Conservation (phyloP, 2,329 filamentous ascomycete species). For the Purpureocillium takamizusanense region DNA sequence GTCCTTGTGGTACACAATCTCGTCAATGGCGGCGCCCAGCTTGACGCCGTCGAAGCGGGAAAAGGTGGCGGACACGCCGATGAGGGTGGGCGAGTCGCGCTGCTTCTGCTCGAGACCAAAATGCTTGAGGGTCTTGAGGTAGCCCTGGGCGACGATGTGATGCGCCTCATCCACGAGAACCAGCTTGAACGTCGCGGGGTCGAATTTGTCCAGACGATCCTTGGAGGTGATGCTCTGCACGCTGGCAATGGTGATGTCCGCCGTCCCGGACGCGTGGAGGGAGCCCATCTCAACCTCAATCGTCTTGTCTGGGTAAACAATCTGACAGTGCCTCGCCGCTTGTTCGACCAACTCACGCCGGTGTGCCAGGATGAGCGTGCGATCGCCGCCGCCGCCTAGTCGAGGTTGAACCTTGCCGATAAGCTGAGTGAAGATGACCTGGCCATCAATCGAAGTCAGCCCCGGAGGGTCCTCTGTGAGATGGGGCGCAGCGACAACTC, state of each 20-base stretch:
- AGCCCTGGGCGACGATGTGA: slow-evolving; percentile 81
- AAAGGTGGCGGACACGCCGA: slow-evolving; percentile 82
- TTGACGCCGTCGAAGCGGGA: slow-evolving; percentile 74
- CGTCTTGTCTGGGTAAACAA: slow-evolving; percentile 68
- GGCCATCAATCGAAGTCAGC: slow-evolving; percentile 1
- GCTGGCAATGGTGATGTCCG: slow-evolving; percentile 91
- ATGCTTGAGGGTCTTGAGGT: slow-evolving; percentile 66
- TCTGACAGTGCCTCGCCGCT: slow-evolving; percentile 74
- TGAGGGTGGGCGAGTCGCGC: slow-evolving; percentile 49
- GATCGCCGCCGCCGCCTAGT: slow-evolving; percentile 43
- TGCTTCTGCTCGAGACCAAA: slow-evolving; percentile 56
- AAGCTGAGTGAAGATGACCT: slow-evolving; percentile 94
- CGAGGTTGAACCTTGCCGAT: slow-evolving; percentile 63
- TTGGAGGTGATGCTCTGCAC: slow-evolving; percentile 74
- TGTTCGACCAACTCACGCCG: slow-evolving; percentile 91
- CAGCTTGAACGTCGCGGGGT: slow-evolving; percentile 74
- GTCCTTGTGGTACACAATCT: slow-evolving; percentile 89
- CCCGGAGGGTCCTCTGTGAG: neutral
- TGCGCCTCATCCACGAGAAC: slow-evolving; percentile 94
- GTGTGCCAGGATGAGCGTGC: slow-evolving; percentile 87
- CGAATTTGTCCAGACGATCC: slow-evolving; percentile 72
- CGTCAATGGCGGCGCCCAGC: slow-evolving; percentile 78
- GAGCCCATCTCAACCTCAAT: slow-evolving; percentile 91
- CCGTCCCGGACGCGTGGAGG: slow-evolving; percentile 63
- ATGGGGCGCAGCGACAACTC: slow-evolving; percentile 16